Conservation (phyloP, 2,329 filamentous ascomycete genomes). For the Alternaria arbusti region DNA sequence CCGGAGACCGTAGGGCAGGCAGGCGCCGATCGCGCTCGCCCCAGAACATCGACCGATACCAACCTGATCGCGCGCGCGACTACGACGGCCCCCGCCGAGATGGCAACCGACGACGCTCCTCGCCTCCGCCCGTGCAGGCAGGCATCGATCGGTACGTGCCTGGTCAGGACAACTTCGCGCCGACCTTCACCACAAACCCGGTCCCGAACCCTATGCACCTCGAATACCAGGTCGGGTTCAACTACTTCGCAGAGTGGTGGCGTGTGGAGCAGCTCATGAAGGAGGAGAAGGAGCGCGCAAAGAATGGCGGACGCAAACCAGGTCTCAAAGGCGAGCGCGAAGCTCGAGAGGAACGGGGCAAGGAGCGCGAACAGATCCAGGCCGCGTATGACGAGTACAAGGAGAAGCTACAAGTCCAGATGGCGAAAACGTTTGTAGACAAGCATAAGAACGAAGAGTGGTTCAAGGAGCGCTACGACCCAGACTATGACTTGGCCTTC, state of each 20-base stretch:
- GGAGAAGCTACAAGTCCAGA: slow-evolving; percentile 69
- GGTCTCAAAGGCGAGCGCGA: slow-evolving; percentile 70
- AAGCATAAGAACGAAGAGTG: slow-evolving; percentile 96
- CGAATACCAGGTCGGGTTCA: slow-evolving; percentile 82
- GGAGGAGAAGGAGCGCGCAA: slow-evolving; percentile 76
- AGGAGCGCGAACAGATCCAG: slow-evolving; percentile 80
- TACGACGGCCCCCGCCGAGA: slow-evolving; percentile 69
- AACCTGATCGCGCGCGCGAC: slow-evolving; percentile 73
- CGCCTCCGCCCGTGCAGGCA: slow-evolving; percentile 63
- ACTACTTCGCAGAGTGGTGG: slow-evolving; percentile 88
- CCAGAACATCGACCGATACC: slow-evolving; percentile 74
- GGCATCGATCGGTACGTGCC: slow-evolving; percentile 88
- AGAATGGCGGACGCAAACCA: slow-evolving; percentile 71
- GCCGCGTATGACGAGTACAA: slow-evolving; percentile 71
- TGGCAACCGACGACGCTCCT: slow-evolving; percentile 66
- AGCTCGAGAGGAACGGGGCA: slow-evolving; percentile 74
- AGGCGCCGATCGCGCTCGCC: slow-evolving; percentile 73
- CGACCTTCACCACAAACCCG: slow-evolving; percentile 66
- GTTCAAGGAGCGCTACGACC: slow-evolving; percentile 94
- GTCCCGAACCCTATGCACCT: slow-evolving; percentile 74
- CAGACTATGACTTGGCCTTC: slow-evolving; percentile 78
- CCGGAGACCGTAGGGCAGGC: slow-evolving; percentile 40
- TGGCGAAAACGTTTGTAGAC: slow-evolving; percentile 88
- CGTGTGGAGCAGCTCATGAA: slow-evolving; percentile 81
- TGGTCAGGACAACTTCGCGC: slow-evolving; percentile 66